Base-by-base conservation (phyloP, 2,329 filamentous ascomycete genomes). In the Aspergillus quadrilineatus region DNA sequence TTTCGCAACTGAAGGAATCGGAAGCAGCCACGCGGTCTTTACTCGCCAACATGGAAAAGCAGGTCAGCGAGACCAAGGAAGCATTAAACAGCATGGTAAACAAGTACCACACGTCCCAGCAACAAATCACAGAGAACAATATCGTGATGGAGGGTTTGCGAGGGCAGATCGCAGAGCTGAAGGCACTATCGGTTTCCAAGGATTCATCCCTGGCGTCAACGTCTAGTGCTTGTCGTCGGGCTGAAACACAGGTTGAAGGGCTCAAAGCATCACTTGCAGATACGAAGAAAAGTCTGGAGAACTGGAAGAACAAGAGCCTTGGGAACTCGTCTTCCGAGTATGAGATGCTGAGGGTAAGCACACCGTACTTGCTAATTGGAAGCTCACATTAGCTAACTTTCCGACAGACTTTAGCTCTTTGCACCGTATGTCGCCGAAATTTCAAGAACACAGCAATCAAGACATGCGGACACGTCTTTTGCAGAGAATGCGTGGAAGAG, bases 401-500 rank as follows among this genome's bases (percentile, higher is more conserved):
- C 14, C 34, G 6, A 1, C 67, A 90, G 87, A 82, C 82, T 67
- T 83, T 94, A 74, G 88, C 90, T 32, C 85, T 96, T 50, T 99
- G 94, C 78, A 90, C 91, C 9, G 90, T 97, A 50, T 99, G 95
- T 78, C 90, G 91, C 65, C 88, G 86, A 68, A 90, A 93, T 64
- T 92, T 97, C 79, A 97, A 97, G 75, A 91, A 97, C 69, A 96
- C 92, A 0, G 89, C 88, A 8, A 83, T 99, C 72, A 95, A 94
- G 77, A 92, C 90, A 0, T 99, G 94, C 73, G 94, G 94, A 1
- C 94, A 99, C 73, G 85, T 96, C 48, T 96, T 97, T 74, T 99
- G 94, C 82, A 87, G 88, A 69, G 83, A 86, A 47, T 99, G 94
- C 71, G 89, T 97, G 26, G 90, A 96, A 62, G 89, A 95, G 68